A percentile compares a stretch with the other conserved stretches of the same genome.
Evolutionary conservation across 108 stramenopile genomes (phyloP).

Genomic region (Discostella pseudostelligera): DNA sequence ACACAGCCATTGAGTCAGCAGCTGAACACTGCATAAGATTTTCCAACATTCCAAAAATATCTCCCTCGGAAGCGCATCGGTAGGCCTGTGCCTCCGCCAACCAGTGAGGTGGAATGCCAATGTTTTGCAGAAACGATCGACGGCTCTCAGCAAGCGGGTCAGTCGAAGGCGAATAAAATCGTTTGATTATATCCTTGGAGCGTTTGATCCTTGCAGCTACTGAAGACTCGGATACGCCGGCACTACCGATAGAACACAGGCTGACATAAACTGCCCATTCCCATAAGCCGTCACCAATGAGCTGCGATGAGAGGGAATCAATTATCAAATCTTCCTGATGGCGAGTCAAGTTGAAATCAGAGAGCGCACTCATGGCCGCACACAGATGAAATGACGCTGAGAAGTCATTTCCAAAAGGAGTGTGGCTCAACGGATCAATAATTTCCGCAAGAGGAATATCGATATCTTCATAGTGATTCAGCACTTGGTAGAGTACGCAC

Average conservation of each 20-base stretch:
- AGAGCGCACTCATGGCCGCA: conserved; percentile 54
- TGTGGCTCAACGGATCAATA: conserved; percentile 37
- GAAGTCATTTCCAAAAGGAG: conserved; percentile 44
- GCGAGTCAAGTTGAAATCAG: conserved; percentile 32
- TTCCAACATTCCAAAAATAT: conserved; percentile 44
- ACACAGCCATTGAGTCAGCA: conserved; percentile 29
- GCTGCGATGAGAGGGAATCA: conserved; percentile 64
- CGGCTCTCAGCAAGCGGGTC: conserved; percentile 13
- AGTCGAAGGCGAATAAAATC: conserved; percentile 42
- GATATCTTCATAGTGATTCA: conserved; percentile 34
- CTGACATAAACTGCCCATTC: conserved; percentile 80
- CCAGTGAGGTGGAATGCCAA: conserved; percentile 66
- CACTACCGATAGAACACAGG: conserved; percentile 44
- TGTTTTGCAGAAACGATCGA: conserved; percentile 49
- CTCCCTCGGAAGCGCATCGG: conserved; percentile 43
- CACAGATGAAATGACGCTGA: conserved; percentile 55
- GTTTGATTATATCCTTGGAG: conserved; percentile 59
- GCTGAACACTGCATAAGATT: conserved; percentile 46
- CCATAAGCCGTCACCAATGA: conserved; percentile 60
- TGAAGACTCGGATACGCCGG: conserved; percentile 9
- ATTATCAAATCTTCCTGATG: conserved; percentile 52
- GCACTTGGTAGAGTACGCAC: conserved; percentile 56
- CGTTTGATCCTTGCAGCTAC: conserved; percentile 23
- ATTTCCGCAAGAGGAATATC: conserved; percentile 23
- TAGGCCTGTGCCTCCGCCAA: conserved; percentile 62